Percentiles rank a stretch among this genome's conserved stretches.
phyloP scores from a whole-genome alignment of 208 protist species.

The Leishmania amazonensis region DNA sequence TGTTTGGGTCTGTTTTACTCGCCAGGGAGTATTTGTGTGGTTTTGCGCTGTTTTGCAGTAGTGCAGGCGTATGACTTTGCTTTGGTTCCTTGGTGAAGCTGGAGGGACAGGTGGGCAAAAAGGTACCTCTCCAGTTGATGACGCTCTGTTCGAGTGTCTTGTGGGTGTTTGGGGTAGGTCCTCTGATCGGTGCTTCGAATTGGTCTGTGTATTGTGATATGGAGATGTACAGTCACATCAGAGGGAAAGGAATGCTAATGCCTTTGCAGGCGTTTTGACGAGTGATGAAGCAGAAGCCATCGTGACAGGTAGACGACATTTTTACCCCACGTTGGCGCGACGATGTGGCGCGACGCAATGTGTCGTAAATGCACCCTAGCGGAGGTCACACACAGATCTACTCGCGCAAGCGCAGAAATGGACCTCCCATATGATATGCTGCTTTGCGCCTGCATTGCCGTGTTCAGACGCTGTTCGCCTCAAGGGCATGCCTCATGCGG shows the following conservation, averaged over 20 bases:
- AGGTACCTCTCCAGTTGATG: not conserved
- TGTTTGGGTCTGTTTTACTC: not conserved
- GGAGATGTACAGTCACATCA: not conserved
- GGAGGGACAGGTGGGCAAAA: not conserved
- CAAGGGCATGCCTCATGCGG: not conserved
- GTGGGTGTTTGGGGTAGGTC: not conserved
- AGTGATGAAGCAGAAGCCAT: not conserved
- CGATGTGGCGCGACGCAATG: not conserved
- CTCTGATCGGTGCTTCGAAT: not conserved
- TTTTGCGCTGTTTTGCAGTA: not conserved
- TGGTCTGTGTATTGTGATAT: not conserved
- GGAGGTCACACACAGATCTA: not conserved
- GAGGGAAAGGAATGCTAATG: not conserved
- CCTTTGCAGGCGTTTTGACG: not conserved
- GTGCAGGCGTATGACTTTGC: not conserved
- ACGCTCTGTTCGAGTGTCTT: not conserved
- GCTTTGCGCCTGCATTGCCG: not conserved
- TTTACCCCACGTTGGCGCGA: not conserved
- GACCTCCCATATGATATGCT: not conserved
- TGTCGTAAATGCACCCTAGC: not conserved
- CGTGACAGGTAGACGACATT: not conserved
- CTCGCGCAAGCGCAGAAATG: not conserved
- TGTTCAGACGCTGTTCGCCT: not conserved
- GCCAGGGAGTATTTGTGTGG: not conserved
- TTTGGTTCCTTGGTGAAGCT: not conserved